Base-by-base conservation (phyloP, 177 flowering plant genomes). In the Vitis hybrid region DNA sequence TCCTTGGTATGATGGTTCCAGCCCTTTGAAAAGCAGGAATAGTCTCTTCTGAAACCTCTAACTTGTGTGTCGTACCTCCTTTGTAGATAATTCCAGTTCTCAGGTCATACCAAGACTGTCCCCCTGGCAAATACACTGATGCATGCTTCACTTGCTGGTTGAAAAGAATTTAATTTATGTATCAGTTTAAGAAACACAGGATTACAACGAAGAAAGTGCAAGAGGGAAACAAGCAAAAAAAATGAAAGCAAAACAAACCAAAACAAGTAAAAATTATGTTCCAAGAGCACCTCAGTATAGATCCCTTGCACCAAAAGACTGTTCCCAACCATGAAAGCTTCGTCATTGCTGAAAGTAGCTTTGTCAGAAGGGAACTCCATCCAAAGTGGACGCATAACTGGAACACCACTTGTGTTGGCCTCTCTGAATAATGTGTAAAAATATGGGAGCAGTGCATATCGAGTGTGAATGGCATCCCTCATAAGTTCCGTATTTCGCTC, bases 291-390 rank as follows among this genome's bases (percentile, higher is more conserved):
- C 98, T 84, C 84, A 13, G 86, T 82, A 64, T 81, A 96, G 55
- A 96, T 81, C 60, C 99, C 99, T 81, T 96, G 99, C 32, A 94
- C 99, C 81, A 96, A 72, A 58, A 96, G 79, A 75, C 91, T 79
- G 75, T 80, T 82, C 19, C 99, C 99, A 71, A 96, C 92, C 99
- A 96, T 91, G 81, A 96, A 93, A 60, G 98, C 98, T 68, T 92
- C 99, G 66, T 91, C 98, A 74, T 86, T 96, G 79, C 76, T 84
- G 74, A 86, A 96, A 75, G 98, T 88, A 68, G 86, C 76, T 83
- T 89, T 93, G 74, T 96, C 99, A 62, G 72, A 70, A 65, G 99
- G 98, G 79, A 93, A 96, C 81, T 96, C 99, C 98, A 96, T 91
- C 99, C 98, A 93, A 68, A 96, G 78, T 18, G 99, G 97, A 19